Percentiles rank a stretch among this genome's conserved stretches.
Conservation (phyloP, 495 filamentous ascomycete genomes). For the Beverwykella pulmonaria region DNA sequence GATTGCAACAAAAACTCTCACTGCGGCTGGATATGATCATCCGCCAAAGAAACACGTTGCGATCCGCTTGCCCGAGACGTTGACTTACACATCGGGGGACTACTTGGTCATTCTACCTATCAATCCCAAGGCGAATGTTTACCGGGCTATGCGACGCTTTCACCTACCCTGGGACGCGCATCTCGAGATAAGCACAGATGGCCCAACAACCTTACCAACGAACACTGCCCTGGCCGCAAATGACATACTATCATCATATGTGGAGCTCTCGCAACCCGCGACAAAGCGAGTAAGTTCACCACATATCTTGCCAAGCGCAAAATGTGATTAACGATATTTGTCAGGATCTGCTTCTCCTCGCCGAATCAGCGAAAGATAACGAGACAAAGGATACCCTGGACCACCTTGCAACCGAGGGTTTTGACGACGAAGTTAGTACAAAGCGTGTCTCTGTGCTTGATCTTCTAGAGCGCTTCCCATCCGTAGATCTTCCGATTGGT, state of each 20-base stretch:
- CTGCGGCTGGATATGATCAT: constrained; percentile 50
- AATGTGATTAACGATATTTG: not conserved
- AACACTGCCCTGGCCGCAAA: constrained; percentile 60
- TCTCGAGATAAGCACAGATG: constrained; percentile 48
- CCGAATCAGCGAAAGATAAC: not conserved
- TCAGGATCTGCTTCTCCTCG: not conserved
- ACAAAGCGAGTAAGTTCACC: constrained; percentile 44
- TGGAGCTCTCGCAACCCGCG: constrained; percentile 63
- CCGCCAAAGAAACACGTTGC: constrained; percentile 64
- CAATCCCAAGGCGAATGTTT: constrained; percentile 62
- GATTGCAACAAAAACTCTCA: constrained; percentile 50
- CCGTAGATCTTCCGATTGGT: constrained; percentile 55
- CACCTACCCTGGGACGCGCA: constrained; percentile 63
- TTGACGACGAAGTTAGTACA: constrained; percentile 54
- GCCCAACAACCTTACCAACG: constrained; percentile 60
- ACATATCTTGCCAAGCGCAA: constrained; percentile 44
- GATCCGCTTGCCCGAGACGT: constrained; percentile 63
- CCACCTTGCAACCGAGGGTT: constrained; percentile 53
- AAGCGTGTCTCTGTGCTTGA: constrained; percentile 65
- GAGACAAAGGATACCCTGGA: constrained; percentile 15
- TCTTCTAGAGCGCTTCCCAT: constrained; percentile 59
- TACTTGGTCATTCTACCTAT: constrained; percentile 72
- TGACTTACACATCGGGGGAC: constrained; percentile 68
- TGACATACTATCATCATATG: constrained; percentile 65
- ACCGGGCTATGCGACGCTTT: constrained; percentile 53